Evolutionary conservation across 306 rosid species (phyloP).

Genomic region (Quillaja saponaria): DNA sequence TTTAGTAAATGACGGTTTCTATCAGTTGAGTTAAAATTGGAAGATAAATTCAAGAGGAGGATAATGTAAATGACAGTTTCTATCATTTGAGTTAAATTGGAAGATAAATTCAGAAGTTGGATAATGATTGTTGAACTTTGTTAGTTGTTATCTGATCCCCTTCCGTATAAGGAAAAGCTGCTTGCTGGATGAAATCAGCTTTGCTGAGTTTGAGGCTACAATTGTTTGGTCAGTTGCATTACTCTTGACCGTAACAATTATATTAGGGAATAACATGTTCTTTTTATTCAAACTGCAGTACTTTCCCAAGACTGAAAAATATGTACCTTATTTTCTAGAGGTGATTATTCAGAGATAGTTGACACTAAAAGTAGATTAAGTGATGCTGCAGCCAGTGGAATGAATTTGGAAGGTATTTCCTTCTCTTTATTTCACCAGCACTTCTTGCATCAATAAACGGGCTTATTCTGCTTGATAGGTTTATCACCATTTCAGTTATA

Average conservation of each 20-base stretch:
- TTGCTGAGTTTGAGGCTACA: background rate
- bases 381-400: conserved; percentile 92
- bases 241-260: conserved; percentile 21
- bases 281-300: conserved; percentile 55
- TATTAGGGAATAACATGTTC: too few species aligned
- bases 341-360: conserved; percentile 60
- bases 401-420: conserved; percentile 85
- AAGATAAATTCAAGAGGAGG: too few species aligned
- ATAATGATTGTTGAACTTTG: background rate
- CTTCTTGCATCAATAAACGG: background rate
- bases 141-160: background rate
- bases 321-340: conserved; percentile 79
- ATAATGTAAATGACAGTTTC: too few species aligned
- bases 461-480: background rate
- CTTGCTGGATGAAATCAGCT: background rate
- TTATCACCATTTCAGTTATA: background rate
- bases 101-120: too few species aligned
- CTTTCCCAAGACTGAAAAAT: conserved; percentile 95
- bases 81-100: too few species aligned
- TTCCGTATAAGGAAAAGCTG: background rate
- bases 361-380: conserved; percentile 68
- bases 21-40: too few species aligned
- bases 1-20: too few species aligned
- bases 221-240: background rate
- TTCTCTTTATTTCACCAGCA: background rate